Conservation (phyloP, 1,284 basidiomycete species). For the Wolfiporia cocos region DNA sequence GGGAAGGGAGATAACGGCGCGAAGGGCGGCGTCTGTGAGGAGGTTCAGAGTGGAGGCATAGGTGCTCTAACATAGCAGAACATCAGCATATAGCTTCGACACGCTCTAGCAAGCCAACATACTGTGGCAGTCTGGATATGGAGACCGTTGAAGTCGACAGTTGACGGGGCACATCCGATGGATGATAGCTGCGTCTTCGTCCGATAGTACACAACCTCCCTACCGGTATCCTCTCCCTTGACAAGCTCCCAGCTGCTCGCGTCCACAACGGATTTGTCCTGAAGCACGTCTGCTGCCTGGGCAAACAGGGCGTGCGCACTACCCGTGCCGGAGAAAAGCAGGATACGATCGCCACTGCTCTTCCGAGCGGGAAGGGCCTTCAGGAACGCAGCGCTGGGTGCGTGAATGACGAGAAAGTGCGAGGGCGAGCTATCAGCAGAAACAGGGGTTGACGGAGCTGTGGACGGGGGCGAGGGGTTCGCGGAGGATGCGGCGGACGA, state of each 20-base stretch:
- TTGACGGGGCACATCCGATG: not conserved
- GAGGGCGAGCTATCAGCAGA: slow-evolving; percentile 9
- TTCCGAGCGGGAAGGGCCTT: slow-evolving; percentile 12
- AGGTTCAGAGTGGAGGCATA: slow-evolving; percentile 15
- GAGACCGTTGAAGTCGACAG: slow-evolving; percentile 8
- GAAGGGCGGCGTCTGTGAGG: slow-evolving; percentile 15
- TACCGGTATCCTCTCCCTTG: slow-evolving; percentile 9
- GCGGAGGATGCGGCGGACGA: slow-evolving; percentile 15
- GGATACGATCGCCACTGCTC: slow-evolving; percentile 17
- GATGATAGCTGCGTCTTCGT: slow-evolving; percentile 10
- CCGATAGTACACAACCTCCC: slow-evolving; percentile 13
- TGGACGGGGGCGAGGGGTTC: slow-evolving; percentile 10
- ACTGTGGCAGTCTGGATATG: slow-evolving; percentile 7
- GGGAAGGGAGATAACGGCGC: slow-evolving; percentile 12
- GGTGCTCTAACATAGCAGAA: slow-evolving; percentile 4
- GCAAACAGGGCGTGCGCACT: slow-evolving; percentile 10
- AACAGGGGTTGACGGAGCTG: slow-evolving; percentile 19
- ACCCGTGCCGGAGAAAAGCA: slow-evolving; percentile 17
- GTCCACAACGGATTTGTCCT: slow-evolving; percentile 13
- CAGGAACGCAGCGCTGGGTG: slow-evolving; percentile 14
- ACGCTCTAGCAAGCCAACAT: not conserved
- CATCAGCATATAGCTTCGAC: not conserved
- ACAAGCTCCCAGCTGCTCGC: slow-evolving; percentile 16
- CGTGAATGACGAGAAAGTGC: slow-evolving; percentile 17
- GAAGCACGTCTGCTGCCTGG: slow-evolving; percentile 15